Evolutionary conservation across 495 filamentous ascomycete genomes (phyloP).

Genomic region (Evernia prunastri): DNA sequence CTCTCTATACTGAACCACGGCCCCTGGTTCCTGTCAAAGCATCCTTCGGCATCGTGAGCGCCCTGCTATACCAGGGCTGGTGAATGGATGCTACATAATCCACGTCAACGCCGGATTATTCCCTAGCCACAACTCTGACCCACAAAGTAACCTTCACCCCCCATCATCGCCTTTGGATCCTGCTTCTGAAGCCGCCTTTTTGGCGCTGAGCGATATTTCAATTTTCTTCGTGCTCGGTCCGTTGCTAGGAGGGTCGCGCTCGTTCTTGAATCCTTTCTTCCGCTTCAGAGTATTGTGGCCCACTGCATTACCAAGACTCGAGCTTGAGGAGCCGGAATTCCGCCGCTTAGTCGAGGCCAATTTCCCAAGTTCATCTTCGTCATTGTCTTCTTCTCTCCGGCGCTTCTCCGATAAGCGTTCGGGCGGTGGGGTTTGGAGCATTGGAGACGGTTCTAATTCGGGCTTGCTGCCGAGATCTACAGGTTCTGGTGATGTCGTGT

Average conservation of each 20-base stretch:
- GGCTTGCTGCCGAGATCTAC: slow-evolving; percentile 21
- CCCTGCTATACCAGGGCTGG: not conserved
- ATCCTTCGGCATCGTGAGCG: not conserved
- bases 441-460: slow-evolving; percentile 32
- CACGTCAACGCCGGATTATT: not conserved
- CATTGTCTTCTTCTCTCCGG: slow-evolving; percentile 78
- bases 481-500: slow-evolving; percentile 33
- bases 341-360: slow-evolving; percentile 62
- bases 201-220: slow-evolving; percentile 29
- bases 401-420: slow-evolving; percentile 88
- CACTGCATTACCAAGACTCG: slow-evolving; percentile 27
- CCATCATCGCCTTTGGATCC: slow-evolving; percentile 13
- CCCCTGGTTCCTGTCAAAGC: not conserved
- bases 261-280: slow-evolving; percentile 36
- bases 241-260: slow-evolving; percentile 8
- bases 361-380: slow-evolving; percentile 70
- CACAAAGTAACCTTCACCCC: not conserved
- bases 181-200: slow-evolving; percentile 9
- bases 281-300: slow-evolving; percentile 31
- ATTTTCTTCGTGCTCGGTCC: slow-evolving; percentile 30
- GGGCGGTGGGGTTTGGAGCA: slow-evolving; percentile 49
- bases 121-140: not conserved
- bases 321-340: slow-evolving; percentile 40
- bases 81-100: not conserved
- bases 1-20: not conserved